Evolutionary conservation across 1,139 yeast species (phyloP), one percentile per base, ranked within the genome.

Genomic region (Hansenula anomala): DNA sequence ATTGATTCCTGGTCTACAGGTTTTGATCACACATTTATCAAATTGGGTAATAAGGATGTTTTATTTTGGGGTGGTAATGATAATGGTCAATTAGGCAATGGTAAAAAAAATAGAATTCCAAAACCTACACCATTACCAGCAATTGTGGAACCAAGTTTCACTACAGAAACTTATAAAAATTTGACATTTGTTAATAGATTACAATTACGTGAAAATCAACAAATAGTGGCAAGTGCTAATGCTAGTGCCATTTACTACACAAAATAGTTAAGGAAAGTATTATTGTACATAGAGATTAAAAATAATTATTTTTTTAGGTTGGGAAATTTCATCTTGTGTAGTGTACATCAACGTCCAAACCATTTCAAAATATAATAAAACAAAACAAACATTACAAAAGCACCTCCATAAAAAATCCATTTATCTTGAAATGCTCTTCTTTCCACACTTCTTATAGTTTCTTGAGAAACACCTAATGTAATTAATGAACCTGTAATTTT

Each of bases 371-470:
- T 80, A 45, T 77, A 73, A 64, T 81, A 88, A 64, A 90, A 86
- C 22, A 78, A 64, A 14, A 82, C 68, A 43, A 90, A 56, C 67
- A 86, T 74, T 25, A 82, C 47, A 2, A 75, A 41, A 6, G 86
- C 77, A 24, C 90, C 88, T 17, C 81, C 79, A 73, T 87, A 89
- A 58, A 92, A 94, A 29, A 92, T 67, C 73, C 89, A 76, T 59
- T 89, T 89, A 60, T 92, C 98, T 60, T 87, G 86, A 51, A 75
- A 76, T n/a, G 96, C 94, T 41, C 96, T 75, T 49, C 78, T 75
- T 60, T 89, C 95, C 34, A 92, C 84, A 45, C 76, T 72, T 41
- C 87, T 68, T 36, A 92, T 89, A 1, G 98, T 92, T 9, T 85
- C 85, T 49, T 78, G 82, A 35, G 96, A 85, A 3, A 92, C 84